Percentiles rank a stretch among this genome's conserved stretches.
These are phyloP conservation scores for Aspergillaceae sp. DNA, from an alignment of 2,329 filamentous ascomycete genomes.

Conservation along the genomic window DNA sequence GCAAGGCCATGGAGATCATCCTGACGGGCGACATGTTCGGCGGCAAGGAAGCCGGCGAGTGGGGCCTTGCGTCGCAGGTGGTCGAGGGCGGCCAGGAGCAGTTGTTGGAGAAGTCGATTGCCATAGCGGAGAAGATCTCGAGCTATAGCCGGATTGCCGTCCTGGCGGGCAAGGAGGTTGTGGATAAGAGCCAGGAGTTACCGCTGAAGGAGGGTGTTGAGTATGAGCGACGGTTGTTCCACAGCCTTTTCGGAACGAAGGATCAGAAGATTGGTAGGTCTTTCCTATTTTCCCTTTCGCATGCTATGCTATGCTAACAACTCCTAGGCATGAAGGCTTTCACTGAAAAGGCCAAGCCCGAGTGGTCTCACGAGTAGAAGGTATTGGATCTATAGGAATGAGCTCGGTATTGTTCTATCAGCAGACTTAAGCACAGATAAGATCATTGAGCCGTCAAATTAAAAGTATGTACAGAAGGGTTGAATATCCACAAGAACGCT, in stretches of 20 bases:
- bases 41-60: slow-evolving; percentile 74
- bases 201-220: slow-evolving; percentile 83
- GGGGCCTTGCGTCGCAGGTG: slow-evolving; percentile 78
- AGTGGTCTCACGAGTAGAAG: slow-evolving; percentile 71
- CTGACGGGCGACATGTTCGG: slow-evolving; percentile 77
- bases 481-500: slow-evolving; percentile 4
- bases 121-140: slow-evolving; percentile 83
- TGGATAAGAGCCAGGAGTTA: slow-evolving; percentile 96
- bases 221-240: slow-evolving; percentile 88
- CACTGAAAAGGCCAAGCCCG: slow-evolving; percentile 84
- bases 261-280: slow-evolving; percentile 85
- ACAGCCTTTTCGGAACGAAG: slow-evolving; percentile 82
- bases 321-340: slow-evolving; percentile 73
- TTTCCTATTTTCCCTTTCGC: background rate
- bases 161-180: slow-evolving; percentile 90
- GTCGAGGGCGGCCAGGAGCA: slow-evolving; percentile 69
- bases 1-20: slow-evolving; percentile 83
- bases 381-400: background rate
- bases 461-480: background rate
- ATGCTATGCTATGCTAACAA: slow-evolving; percentile 6
- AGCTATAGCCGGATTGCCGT: slow-evolving; percentile 78
- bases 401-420: no score
- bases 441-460: background rate
- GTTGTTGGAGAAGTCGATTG: slow-evolving; percentile 69
- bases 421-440: no score